These are phyloP conservation scores for Aspergillus pseudonomiae DNA, from an alignment of 2,329 filamentous ascomycete species.

Conservation along the genomic window DNA sequence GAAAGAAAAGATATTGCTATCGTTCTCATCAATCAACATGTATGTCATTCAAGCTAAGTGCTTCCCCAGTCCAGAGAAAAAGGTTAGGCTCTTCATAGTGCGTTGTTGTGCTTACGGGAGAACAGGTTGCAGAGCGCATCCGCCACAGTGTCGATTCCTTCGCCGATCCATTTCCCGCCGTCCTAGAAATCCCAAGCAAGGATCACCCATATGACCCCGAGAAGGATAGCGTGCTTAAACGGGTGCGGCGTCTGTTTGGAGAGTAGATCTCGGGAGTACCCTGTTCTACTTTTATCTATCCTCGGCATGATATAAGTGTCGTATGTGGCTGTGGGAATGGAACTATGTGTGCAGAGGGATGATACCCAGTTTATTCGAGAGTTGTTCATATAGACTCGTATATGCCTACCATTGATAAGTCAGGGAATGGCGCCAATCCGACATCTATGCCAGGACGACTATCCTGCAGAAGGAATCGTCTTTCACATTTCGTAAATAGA, in stretches of 20 bases:
- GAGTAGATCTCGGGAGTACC: slow-evolving; percentile 42
- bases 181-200: slow-evolving; percentile 97
- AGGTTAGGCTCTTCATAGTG: too few relatives aligned
- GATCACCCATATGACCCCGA: slow-evolving; percentile 98
- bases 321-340: slow-evolving; percentile 1
- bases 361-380: slow-evolving; percentile 21
- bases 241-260: slow-evolving; percentile 74
- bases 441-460: background rate
- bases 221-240: slow-evolving; percentile 94
- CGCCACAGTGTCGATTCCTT: slow-evolving; percentile 87
- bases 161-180: slow-evolving; percentile 90
- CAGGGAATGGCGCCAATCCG: background rate
- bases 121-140: slow-evolving; percentile 89
- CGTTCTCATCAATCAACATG: slow-evolving; percentile 96
- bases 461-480: background rate
- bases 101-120: background rate
- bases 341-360: slow-evolving; percentile 11
- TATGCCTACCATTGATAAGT: background rate
- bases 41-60: slow-evolving; percentile 46
- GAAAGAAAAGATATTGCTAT: slow-evolving; percentile 97
- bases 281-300: background rate
- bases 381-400: slow-evolving; percentile 13
- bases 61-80: too few relatives aligned
- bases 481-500: background rate
- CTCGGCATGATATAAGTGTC: background rate